Percentiles rank a stretch among this genome's conserved stretches.
Conservation (phyloP, 306 rosid genomes). For the Malus sylvestris region DNA sequence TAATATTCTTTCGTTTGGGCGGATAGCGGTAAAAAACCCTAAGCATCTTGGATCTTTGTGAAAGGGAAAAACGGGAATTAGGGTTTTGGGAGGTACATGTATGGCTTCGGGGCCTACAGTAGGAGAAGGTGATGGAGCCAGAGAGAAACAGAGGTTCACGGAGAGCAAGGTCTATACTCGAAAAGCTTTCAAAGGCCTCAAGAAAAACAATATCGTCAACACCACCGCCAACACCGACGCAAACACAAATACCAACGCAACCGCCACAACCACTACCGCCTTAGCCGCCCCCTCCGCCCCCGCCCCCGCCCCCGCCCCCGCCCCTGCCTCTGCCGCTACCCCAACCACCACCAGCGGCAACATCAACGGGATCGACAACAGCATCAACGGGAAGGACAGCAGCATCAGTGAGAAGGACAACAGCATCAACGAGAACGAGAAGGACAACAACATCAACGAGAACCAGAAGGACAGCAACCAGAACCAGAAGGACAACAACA, state of each 20-base stretch:
- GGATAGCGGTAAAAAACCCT: slow-evolving; percentile 17
- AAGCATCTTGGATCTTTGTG: slow-evolving; percentile 9
- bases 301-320: not conserved
- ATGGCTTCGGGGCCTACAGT: slow-evolving; percentile 85
- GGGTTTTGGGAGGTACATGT: slow-evolving; percentile 72
- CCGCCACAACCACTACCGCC: not conserved
- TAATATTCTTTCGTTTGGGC: not conserved
- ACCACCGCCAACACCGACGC: slow-evolving; percentile 13
- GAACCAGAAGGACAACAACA: not conserved
- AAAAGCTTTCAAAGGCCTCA: slow-evolving; percentile 49
- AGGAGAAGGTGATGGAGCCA: slow-evolving; percentile 62
- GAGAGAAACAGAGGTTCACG: slow-evolving; percentile 44
- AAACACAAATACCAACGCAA: not conserved
- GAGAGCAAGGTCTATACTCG: slow-evolving; percentile 71
- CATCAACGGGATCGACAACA: not conserved
- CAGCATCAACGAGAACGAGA: not conserved
- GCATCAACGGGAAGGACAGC: not conserved
- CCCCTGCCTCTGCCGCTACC: not conserved
- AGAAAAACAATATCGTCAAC: slow-evolving; percentile 24
- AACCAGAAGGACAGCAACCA: not conserved
- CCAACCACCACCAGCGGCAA: not conserved
- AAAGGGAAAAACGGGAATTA: slow-evolving; percentile 25
- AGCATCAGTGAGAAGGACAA: not conserved
- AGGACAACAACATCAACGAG: not conserved
- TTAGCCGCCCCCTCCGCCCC: not conserved